A percentile compares a stretch with the other conserved stretches of the same genome.
These are phyloP conservation scores for Strigomonas oncopelti DNA, from an alignment of 208 protist species.

Conservation along the genomic window DNA sequence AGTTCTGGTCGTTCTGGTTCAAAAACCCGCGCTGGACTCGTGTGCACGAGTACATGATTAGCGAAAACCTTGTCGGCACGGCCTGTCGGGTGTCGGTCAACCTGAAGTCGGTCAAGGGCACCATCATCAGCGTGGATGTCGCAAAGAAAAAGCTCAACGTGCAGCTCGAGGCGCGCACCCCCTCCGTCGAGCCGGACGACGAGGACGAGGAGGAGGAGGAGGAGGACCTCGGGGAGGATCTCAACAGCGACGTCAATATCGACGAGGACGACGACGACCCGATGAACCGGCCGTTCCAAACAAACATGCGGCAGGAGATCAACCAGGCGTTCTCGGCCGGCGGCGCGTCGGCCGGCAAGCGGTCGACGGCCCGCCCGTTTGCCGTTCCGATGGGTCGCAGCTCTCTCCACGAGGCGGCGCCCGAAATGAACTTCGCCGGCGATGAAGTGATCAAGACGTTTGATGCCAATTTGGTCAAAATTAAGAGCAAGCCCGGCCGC, in stretches of 20 bases:
- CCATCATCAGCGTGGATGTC: slow-evolving; percentile 58
- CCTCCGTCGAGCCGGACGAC: slow-evolving; percentile 20
- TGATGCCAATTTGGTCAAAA: slow-evolving; percentile 47
- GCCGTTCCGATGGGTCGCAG: slow-evolving; percentile 3
- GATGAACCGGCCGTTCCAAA: slow-evolving; percentile 20
- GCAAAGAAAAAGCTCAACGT: slow-evolving; percentile 61
- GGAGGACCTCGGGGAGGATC: slow-evolving; percentile 4
- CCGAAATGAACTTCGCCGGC: slow-evolving; percentile 8
- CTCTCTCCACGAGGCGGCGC: background rate
- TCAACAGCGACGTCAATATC: slow-evolving; percentile 6
- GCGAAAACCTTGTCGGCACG: slow-evolving; percentile 57
- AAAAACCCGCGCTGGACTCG: slow-evolving; percentile 48
- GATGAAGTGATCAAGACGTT: slow-evolving; percentile 54
- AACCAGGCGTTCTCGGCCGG: slow-evolving; percentile 4
- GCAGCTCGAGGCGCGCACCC: slow-evolving; percentile 34
- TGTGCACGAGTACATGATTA: slow-evolving; percentile 76
- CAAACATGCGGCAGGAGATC: slow-evolving; percentile 12
- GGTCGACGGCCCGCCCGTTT: background rate
- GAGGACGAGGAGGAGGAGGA: slow-evolving; percentile 16
- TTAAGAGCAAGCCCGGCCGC: slow-evolving; percentile 53
- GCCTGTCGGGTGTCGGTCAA: slow-evolving; percentile 58
- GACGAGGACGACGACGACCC: background rate
- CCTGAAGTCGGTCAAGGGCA: slow-evolving; percentile 53
- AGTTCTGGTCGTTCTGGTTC: slow-evolving; percentile 69
- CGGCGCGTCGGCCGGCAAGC: background rate